These are phyloP conservation scores for Xylogone sp. DNA, from an alignment of 2,329 filamentous ascomycete species.

Conservation along the genomic window DNA sequence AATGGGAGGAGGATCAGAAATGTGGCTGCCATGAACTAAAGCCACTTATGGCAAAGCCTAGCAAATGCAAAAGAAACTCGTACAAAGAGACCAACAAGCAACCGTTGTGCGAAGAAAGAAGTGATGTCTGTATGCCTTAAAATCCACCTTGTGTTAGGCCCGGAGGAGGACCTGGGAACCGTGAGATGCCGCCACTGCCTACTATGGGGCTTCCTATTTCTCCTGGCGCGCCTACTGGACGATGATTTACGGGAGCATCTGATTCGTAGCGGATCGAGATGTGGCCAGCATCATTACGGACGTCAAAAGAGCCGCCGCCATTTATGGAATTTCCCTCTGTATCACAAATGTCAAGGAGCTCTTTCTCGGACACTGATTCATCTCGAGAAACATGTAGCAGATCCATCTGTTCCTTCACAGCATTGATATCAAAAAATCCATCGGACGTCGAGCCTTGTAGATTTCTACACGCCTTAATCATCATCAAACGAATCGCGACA, in stretches of 20 bases:
- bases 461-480: constrained; percentile 75
- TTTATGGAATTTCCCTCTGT: constrained; percentile 84
- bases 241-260: constrained; percentile 36
- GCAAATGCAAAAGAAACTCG: neutral
- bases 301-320: constrained; percentile 85
- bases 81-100: neutral
- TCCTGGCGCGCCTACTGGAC: constrained; percentile 54
- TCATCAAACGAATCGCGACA: constrained; percentile 65
- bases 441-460: constrained; percentile 46
- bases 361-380: constrained; percentile 49
- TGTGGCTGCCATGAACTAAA: too few species aligned
- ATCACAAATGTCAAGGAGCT: constrained; percentile 78
- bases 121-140: neutral
- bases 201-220: constrained; percentile 67
- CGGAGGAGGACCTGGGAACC: constrained; percentile 22
- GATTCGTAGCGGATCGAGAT: constrained; percentile 51
- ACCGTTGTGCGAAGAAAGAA: neutral
- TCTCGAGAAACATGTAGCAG: constrained; percentile 48
- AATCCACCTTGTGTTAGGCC: constrained; percentile 7
- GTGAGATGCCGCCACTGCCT: constrained; percentile 27
- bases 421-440: constrained; percentile 66
- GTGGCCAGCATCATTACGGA: constrained; percentile 22
- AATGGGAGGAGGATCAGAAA: too few species aligned
- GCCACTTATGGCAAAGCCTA: neutral
- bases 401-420: constrained; percentile 62